A percentile compares a stretch with the other conserved stretches of the same genome.
Conservation (phyloP, 2,329 filamentous ascomycete genomes). For the Beauveria medogensis region DNA sequence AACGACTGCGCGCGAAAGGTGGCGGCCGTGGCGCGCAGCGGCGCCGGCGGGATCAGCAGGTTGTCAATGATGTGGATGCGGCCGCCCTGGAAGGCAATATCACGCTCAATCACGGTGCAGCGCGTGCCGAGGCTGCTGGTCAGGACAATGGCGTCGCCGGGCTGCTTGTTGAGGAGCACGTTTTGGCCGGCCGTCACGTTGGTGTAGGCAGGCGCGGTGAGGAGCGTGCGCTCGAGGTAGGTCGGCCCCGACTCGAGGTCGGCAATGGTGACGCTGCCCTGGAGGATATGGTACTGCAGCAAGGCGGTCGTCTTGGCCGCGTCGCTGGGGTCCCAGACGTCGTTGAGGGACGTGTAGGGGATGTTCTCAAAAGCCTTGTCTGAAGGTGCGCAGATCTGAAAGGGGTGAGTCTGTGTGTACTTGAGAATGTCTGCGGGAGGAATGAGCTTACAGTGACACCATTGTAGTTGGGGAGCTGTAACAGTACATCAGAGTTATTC, state of each 20-base stretch:
- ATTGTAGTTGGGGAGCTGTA: constrained; percentile 33
- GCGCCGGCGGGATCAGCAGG: constrained; percentile 39
- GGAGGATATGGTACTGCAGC: constrained; percentile 55
- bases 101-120: constrained; percentile 31
- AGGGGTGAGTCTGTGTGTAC: too few relatives aligned
- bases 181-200: constrained; percentile 43
- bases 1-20: constrained; percentile 38
- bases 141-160: constrained; percentile 33
- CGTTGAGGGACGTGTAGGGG: constrained; percentile 40
- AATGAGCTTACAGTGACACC: constrained; percentile 35
- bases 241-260: constrained; percentile 29
- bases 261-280: constrained; percentile 36
- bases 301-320: constrained; percentile 38
- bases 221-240: constrained; percentile 34
- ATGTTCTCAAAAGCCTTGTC: constrained; percentile 50
- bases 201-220: constrained; percentile 33
- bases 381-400: constrained; percentile 46
- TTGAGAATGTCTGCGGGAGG: too few relatives aligned
- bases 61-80: constrained; percentile 46
- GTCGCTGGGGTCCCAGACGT: constrained; percentile 37
- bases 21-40: constrained; percentile 41
- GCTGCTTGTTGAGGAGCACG: constrained; percentile 37
- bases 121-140: constrained; percentile 42
- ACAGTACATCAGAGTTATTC: constrained; percentile 38
- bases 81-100: constrained; percentile 40